Evolutionary conservation across 306 rosid species (phyloP).

Genomic region (Alnus rubra): DNA sequence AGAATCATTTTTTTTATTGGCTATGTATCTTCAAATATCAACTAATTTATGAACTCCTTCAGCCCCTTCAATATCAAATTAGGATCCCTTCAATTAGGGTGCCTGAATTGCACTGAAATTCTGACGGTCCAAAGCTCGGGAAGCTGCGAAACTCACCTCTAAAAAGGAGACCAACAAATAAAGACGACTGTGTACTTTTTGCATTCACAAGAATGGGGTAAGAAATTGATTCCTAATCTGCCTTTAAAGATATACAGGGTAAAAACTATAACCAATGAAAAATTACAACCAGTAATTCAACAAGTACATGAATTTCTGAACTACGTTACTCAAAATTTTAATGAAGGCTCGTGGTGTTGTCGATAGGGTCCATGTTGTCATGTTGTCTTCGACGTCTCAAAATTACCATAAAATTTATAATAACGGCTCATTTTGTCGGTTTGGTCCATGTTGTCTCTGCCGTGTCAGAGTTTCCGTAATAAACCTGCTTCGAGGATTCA

Average conservation of each 20-base stretch:
- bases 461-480: conserved; percentile 71
- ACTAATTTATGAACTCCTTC: too few species aligned
- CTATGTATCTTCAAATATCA: too few species aligned
- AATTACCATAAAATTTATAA: not conserved
- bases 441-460: conserved; percentile 79
- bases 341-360: conserved; percentile 29
- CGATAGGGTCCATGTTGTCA: too few species aligned
- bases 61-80: too few species aligned
- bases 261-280: not conserved
- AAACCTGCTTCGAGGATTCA: conserved; percentile 73
- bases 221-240: not conserved
- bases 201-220: not conserved
- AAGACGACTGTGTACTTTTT: not conserved
- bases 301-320: not conserved
- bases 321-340: not conserved
- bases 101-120: too few species aligned
- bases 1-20: too few species aligned
- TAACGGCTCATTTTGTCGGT: conserved; percentile 42
- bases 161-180: too few species aligned
- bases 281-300: not conserved
- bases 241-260: not conserved
- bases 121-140: too few species aligned
- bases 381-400: conserved; percentile 59
- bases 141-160: too few species aligned
- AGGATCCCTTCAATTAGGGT: too few species aligned